phyloP scores from a whole-genome alignment of 2,329 filamentous ascomycete species.

The Myriosclerotinia curreyana region DNA sequence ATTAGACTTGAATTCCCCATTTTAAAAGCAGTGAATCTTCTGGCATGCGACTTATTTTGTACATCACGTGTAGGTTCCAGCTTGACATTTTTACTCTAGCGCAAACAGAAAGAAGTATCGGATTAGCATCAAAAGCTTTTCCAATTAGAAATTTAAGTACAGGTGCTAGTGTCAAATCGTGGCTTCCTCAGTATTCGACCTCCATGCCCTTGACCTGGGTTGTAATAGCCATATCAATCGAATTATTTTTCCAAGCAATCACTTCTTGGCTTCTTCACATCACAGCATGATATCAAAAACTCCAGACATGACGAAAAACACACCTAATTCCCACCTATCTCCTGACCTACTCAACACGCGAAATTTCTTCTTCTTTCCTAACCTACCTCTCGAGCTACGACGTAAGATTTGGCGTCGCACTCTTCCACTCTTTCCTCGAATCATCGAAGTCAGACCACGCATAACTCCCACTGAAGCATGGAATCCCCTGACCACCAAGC shows the following conservation, averaged over 20 bases:
- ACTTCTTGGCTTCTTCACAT: background rate
- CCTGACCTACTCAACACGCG: background rate
- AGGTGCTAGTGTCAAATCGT: background rate
- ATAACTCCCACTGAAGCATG: slow-evolving; percentile 2
- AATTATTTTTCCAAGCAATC: background rate
- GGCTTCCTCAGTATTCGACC: background rate
- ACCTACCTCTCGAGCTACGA: background rate
- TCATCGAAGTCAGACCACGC: slow-evolving; percentile 12
- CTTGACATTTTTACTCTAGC: too few species aligned
- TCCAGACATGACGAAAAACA: too few species aligned
- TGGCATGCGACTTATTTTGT: too few species aligned
- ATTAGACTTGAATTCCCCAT: too few species aligned
- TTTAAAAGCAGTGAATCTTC: too few species aligned
- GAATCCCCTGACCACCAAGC: slow-evolving; percentile 11
- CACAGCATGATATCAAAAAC: too few species aligned
- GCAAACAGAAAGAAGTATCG: background rate
- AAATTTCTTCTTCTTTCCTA: background rate
- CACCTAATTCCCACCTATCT: too few species aligned
- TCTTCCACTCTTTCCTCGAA: slow-evolving; percentile 8
- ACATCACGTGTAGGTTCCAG: too few species aligned
- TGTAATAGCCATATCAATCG: background rate
- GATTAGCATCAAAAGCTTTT: background rate
- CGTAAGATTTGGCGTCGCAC: background rate
- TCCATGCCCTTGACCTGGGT: background rate
- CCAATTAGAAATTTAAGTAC: background rate